Evolutionary conservation across 345 rosid genomes (phyloP).

Genomic region (Aethionema arabicum): DNA sequence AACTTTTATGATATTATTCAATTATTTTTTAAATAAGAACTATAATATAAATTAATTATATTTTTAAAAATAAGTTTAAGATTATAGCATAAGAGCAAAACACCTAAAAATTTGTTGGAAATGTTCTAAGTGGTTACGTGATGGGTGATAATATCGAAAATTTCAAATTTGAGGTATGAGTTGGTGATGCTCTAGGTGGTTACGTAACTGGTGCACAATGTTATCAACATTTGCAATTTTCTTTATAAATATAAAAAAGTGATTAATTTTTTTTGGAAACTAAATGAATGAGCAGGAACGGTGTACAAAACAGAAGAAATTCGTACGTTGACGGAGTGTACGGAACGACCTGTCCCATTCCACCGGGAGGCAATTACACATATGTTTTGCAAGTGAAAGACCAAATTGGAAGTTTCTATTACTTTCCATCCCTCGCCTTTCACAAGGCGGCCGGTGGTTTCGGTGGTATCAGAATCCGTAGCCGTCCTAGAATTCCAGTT

Average conservation of each 20-base stretch:
- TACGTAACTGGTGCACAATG: no score
- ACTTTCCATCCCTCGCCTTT: slow-evolving; percentile 71
- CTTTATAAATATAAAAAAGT: background rate
- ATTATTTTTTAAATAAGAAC: no score
- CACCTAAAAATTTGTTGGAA: no score
- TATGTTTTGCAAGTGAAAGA: slow-evolving; percentile 74
- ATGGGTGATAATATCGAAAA: no score
- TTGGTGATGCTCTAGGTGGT: no score
- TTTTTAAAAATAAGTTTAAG: no score
- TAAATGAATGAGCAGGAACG: slow-evolving; percentile 51
- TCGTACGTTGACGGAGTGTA: slow-evolving; percentile 74
- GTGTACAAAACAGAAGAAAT: slow-evolving; percentile 79
- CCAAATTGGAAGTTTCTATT: slow-evolving; percentile 73
- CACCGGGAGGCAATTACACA: slow-evolving; percentile 72
- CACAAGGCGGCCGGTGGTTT: slow-evolving; percentile 82
- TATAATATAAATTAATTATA: no score
- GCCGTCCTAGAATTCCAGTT: slow-evolving; percentile 66
- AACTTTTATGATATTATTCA: no score
- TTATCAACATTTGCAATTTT: no score
- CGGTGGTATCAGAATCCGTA: slow-evolving; percentile 66
- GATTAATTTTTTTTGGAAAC: background rate
- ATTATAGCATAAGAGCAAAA: no score
- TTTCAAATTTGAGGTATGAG: no score
- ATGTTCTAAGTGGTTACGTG: no score
- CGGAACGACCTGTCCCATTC: slow-evolving; percentile 91